These are phyloP conservation scores for Penicillium brevicompactum DNA, from an alignment of 2,329 filamentous ascomycete genomes.

Conservation along the genomic window DNA sequence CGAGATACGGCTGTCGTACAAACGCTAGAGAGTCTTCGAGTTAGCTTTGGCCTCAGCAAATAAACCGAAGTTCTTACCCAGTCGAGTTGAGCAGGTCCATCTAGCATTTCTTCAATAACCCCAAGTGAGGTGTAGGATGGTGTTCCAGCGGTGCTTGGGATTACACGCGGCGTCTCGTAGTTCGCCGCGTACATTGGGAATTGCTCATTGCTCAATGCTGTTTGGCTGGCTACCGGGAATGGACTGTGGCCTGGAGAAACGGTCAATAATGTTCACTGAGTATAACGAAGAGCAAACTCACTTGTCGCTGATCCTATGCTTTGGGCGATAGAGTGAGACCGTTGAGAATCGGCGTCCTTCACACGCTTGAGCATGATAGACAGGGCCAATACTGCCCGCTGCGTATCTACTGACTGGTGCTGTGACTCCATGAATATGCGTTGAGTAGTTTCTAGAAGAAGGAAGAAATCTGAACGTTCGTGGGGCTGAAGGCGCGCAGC, in stretches of 20 bases:
- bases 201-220: conserved; percentile 6
- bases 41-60: neutral
- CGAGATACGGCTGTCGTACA: conserved; percentile 23
- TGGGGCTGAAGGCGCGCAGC: conserved; percentile 4
- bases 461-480: conserved; percentile 25
- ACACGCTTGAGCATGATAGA: conserved; percentile 32
- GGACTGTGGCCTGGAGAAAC: conserved; percentile 1
- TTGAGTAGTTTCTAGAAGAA: conserved; percentile 29
- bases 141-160: conserved; percentile 1
- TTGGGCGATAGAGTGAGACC: conserved; percentile 4
- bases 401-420: conserved; percentile 29
- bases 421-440: conserved; percentile 28
- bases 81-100: conserved; percentile 33
- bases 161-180: neutral
- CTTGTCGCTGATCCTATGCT: neutral
- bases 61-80: conserved; percentile 29
- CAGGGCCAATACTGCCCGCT: conserved; percentile 30
- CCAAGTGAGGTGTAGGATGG: conserved; percentile 21
- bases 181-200: neutral
- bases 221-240: neutral
- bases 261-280: neutral
- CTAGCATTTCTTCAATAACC: conserved; percentile 38
- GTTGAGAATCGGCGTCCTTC: conserved; percentile 6
- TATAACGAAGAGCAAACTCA: neutral
- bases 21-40: conserved; percentile 9